Evolutionary conservation across 169 alveolate genomes (phyloP).

Genomic region (Cryptosporidium sp.): DNA sequence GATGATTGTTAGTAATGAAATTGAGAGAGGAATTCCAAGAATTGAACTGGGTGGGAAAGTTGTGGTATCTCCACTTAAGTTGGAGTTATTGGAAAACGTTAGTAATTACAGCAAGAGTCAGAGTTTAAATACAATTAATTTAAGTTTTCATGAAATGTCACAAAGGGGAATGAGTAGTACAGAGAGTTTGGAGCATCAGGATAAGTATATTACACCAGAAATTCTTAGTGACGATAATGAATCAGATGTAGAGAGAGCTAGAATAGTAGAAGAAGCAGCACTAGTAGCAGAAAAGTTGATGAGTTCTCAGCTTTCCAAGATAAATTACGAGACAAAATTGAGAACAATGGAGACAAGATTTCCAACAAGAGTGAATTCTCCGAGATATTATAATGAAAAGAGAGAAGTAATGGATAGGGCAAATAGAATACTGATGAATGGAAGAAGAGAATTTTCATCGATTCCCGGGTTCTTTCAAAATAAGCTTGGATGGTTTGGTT

Average conservation of each 20-base stretch:
- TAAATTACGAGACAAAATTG: constrained; percentile 28
- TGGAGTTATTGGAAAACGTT: background rate
- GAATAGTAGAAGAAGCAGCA: constrained; percentile 54
- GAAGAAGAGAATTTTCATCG: background rate
- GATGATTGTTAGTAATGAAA: background rate
- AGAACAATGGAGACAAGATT: constrained; percentile 69
- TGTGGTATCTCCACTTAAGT: constrained; percentile 4
- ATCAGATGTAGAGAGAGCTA: constrained; percentile 65
- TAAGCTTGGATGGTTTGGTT: constrained; percentile 19
- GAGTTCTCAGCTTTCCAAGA: constrained; percentile 51
- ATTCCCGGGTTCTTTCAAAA: constrained; percentile 11
- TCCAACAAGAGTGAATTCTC: constrained; percentile 71
- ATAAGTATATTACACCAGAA: background rate
- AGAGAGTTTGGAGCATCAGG: constrained; percentile 49
- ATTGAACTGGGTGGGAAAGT: background rate
- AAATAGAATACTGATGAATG: constrained; percentile 13
- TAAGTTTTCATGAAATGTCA: background rate
- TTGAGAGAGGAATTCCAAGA: background rate
- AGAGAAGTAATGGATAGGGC: constrained; percentile 59
- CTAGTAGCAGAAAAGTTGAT: constrained; percentile 55
- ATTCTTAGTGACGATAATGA: constrained; percentile 23
- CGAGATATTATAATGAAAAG: constrained; percentile 63
- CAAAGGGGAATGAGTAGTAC: constrained; percentile 28
- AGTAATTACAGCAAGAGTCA: background rate
- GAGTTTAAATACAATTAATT: background rate